Conservation (phyloP, 208 protist genomes). For the Leishmania gerbilli region DNA sequence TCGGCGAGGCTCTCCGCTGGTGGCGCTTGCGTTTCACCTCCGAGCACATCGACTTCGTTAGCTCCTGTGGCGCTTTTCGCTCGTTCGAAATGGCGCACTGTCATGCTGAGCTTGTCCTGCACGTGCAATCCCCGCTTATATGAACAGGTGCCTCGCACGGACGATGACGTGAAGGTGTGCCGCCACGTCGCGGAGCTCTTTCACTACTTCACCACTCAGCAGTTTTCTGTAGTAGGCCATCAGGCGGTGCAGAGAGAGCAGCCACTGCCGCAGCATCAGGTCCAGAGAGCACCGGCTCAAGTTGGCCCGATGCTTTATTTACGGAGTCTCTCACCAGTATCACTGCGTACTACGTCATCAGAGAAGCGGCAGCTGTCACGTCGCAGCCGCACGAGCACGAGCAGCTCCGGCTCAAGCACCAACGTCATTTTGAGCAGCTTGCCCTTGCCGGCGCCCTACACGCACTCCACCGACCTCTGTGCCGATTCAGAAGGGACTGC, state of each 20-base stretch:
- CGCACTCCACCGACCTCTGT: background rate
- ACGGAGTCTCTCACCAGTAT: background rate
- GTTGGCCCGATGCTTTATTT: background rate
- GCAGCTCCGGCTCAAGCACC: background rate
- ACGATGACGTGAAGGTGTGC: slow-evolving; percentile 59
- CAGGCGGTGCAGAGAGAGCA: background rate
- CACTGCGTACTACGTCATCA: background rate
- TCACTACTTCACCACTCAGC: slow-evolving; percentile 58
- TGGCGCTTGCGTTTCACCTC: background rate
- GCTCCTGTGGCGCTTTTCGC: slow-evolving; percentile 17
- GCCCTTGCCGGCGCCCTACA: slow-evolving; percentile 8
- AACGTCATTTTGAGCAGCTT: background rate
- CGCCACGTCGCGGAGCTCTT: slow-evolving; percentile 76
- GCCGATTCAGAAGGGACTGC: background rate
- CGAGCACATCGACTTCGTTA: background rate
- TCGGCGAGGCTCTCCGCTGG: background rate
- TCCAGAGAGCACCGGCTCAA: background rate
- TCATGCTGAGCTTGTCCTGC: slow-evolving; percentile 55
- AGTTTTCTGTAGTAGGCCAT: slow-evolving; percentile 24
- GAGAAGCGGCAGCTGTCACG: background rate
- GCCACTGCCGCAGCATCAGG: background rate
- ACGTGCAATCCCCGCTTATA: slow-evolving; percentile 60
- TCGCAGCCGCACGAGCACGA: background rate
- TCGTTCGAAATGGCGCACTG: slow-evolving; percentile 35
- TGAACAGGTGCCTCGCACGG: slow-evolving; percentile 48